Conservation (phyloP, 306 rosid species). For the Oemleria cerasiformis region DNA sequence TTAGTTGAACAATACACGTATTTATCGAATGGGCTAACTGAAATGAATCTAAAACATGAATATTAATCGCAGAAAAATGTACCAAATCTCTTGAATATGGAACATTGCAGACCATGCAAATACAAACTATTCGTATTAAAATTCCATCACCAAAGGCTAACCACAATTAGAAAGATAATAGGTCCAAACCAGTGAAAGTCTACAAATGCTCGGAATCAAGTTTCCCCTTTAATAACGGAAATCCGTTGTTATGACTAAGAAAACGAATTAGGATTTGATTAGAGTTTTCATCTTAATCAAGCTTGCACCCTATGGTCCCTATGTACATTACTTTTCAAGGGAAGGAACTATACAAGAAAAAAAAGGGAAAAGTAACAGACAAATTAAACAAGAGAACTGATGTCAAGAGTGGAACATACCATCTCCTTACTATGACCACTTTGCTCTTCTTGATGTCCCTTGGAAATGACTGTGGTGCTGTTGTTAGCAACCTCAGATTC, state of each 20-base stretch:
- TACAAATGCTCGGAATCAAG: not conserved
- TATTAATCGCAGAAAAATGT: not conserved
- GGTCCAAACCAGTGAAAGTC: not conserved
- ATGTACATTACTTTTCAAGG: conserved; percentile 11
- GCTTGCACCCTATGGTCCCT: conserved; percentile 4
- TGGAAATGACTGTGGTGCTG: conserved; percentile 48
- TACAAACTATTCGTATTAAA: not conserved
- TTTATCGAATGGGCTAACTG: not conserved
- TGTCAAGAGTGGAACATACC: conserved; percentile 61
- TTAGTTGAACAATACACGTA: conserved; percentile 1
- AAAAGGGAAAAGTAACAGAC: not conserved
- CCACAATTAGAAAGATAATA: not conserved
- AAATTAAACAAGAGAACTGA: conserved; percentile 24
- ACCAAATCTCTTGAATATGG: not conserved
- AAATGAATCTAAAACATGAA: conserved; percentile 5
- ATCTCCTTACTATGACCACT: conserved; percentile 62
- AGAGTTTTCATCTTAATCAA: not conserved
- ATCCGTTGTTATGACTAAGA: not conserved
- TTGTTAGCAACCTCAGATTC: conserved; percentile 59
- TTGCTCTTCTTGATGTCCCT: conserved; percentile 69
- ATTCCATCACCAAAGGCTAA: not conserved
- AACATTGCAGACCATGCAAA: conserved; percentile 7
- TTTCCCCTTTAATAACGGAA: not conserved
- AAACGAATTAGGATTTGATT: not conserved
- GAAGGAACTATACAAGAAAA: not conserved